A percentile compares a stretch with the other conserved stretches of the same genome.
Evolutionary conservation across 176 grass and related monocot species (phyloP).

Genomic region (Eragrostis nindensis): DNA sequence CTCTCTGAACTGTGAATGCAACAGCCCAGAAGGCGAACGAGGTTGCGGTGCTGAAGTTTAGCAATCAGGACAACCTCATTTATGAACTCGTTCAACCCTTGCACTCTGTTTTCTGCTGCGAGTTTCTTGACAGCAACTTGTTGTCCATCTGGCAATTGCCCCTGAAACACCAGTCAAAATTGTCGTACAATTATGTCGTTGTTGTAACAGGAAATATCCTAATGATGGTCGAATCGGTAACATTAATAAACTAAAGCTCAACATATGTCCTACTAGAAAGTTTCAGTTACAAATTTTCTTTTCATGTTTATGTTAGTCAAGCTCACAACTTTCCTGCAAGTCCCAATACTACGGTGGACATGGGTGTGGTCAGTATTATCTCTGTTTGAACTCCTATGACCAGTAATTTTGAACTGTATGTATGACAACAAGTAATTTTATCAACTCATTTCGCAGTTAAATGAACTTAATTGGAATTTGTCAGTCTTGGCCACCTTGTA

Average conservation of each 20-base stretch:
- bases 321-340: no score
- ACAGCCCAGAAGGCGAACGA: slow-evolving; percentile 65
- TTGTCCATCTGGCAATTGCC: slow-evolving; percentile 50
- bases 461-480: not conserved
- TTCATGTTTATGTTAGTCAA: no score
- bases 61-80: slow-evolving; percentile 69
- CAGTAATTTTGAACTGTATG: not conserved
- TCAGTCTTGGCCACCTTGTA: slow-evolving; percentile 49
- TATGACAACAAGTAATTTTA: no score
- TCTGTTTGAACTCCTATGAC: not conserved
- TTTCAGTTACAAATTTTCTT: no score
- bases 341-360: not conserved
- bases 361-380: no score
- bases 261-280: no score
- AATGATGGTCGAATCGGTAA: no score
- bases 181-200: not conserved
- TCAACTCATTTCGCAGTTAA: not conserved
- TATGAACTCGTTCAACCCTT: slow-evolving; percentile 65
- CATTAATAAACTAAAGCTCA: no score
- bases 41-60: slow-evolving; percentile 73
- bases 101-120: slow-evolving; percentile 31
- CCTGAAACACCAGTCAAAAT: slow-evolving; percentile 17
- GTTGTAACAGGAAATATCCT: not conserved
- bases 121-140: slow-evolving; percentile 71
- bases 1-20: slow-evolving; percentile 54